Evolutionary conservation across 345 rosid genomes (phyloP).

Genomic region (Euphorbia peplus): DNA sequence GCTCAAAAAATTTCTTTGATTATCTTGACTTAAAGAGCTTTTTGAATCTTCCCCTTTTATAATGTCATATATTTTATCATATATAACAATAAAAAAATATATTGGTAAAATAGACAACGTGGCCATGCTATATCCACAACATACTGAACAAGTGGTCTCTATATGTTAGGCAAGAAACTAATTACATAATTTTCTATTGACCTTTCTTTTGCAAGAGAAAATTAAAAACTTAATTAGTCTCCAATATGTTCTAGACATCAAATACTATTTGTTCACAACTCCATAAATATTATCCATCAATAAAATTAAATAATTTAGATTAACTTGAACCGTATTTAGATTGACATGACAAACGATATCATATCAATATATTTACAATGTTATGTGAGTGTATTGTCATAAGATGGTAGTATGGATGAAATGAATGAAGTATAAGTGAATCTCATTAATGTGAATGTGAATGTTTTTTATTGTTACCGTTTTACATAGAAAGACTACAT

Average conservation of each 20-base stretch:
- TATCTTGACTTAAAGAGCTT: constrained; percentile 17
- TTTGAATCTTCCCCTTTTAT: neutral
- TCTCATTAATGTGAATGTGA: too few species aligned
- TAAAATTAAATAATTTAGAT: too few species aligned
- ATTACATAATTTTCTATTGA: constrained; percentile 5
- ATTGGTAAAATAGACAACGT: constrained; percentile 7
- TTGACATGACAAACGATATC: too few species aligned
- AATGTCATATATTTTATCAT: neutral
- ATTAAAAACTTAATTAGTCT: too few species aligned
- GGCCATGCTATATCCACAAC: constrained; percentile 28
- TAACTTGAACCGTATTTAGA: too few species aligned
- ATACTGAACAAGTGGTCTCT: constrained; percentile 11
- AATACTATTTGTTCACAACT: constrained; percentile 3
- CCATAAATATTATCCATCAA: too few species aligned
- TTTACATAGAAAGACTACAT: too few species aligned
- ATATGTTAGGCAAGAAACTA: constrained; percentile 19
- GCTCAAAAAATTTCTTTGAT: constrained; percentile 15
- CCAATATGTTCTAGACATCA: constrained; percentile 8
- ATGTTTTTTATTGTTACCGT: too few species aligned
- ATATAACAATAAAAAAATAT: neutral
- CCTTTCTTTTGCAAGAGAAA: neutral
- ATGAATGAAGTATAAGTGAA: too few species aligned
- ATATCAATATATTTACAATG: too few species aligned
- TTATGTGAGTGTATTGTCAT: too few species aligned
- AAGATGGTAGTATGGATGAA: too few species aligned